phyloP scores from a whole-genome alignment of 257 asterid species.

The Nicotiana obtusifolia region DNA sequence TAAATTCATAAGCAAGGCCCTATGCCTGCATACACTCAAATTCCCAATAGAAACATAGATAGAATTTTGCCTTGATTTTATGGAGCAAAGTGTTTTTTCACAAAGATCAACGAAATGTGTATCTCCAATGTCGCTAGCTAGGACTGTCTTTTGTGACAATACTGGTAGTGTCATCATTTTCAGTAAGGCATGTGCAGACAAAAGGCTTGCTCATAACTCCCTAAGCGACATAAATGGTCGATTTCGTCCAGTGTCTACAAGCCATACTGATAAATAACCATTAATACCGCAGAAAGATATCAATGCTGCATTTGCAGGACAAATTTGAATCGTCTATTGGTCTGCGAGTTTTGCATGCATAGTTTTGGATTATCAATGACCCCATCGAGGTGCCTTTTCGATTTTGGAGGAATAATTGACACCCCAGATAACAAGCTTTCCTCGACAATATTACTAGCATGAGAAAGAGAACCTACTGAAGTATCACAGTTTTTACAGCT shows the following conservation, averaged over 20 bases:
- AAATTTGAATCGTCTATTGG: slow-evolving; percentile 48
- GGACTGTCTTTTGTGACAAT: slow-evolving; percentile 20
- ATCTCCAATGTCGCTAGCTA: slow-evolving; percentile 31
- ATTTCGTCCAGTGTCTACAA: slow-evolving; percentile 91
- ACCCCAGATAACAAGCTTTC: slow-evolving; percentile 36
- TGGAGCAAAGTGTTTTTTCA: slow-evolving; percentile 55
- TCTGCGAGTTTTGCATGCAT: slow-evolving; percentile 59
- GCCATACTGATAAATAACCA: slow-evolving; percentile 72
- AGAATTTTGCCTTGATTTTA: slow-evolving; percentile 55
- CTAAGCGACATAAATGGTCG: slow-evolving; percentile 69
- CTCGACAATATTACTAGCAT: slow-evolving; percentile 32
- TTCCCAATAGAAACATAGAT: slow-evolving; percentile 75
- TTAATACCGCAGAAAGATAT: slow-evolving; percentile 60
- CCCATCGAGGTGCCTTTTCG: slow-evolving; percentile 77
- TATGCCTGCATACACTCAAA: slow-evolving; percentile 86
- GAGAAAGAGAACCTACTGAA: slow-evolving; percentile 26
- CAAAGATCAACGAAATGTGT: slow-evolving; percentile 47
- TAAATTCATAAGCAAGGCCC: slow-evolving; percentile 74
- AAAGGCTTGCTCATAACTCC: slow-evolving; percentile 66
- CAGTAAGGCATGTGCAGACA: slow-evolving; percentile 78
- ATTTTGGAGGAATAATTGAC: slow-evolving; percentile 32
- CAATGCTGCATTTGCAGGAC: slow-evolving; percentile 58
- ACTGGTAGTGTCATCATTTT: slow-evolving; percentile 23
- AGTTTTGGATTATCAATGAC: slow-evolving; percentile 81
- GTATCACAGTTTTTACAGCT: slow-evolving; percentile 22